A percentile compares a stretch with the other conserved stretches of the same genome.
phyloP scores from a whole-genome alignment of 2,329 filamentous ascomycete genomes.

The Delphinella strobiligena region DNA sequence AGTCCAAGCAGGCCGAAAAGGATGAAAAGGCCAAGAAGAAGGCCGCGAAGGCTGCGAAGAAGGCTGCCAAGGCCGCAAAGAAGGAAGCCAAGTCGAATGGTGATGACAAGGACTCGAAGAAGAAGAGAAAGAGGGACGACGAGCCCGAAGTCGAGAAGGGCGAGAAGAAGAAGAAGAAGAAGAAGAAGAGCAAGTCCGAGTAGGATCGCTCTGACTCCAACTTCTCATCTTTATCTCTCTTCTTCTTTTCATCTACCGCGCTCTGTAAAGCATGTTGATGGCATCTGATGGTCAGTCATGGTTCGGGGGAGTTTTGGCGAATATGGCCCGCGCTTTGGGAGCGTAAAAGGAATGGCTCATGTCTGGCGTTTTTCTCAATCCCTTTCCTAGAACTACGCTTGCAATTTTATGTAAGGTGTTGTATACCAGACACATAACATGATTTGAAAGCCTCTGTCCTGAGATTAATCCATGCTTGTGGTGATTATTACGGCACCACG shows the following conservation, averaged over 20 bases:
- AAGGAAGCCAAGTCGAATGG: constrained; percentile 3
- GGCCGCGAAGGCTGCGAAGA: constrained; percentile 8
- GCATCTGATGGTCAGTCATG: background rate
- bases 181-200: constrained; percentile 13
- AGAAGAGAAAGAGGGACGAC: constrained; percentile 7
- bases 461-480: background rate
- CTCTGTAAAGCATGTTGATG: background rate
- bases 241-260: constrained; percentile 1
- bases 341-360: too few relatives aligned
- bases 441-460: background rate
- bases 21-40: constrained; percentile 13
- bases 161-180: constrained; percentile 13
- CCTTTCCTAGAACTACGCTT: background rate
- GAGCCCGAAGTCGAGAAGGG: constrained; percentile 7
- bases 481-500: too few relatives aligned
- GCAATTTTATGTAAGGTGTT: background rate
- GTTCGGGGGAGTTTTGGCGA: background rate
- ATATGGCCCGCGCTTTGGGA: background rate
- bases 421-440: background rate
- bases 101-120: constrained; percentile 8
- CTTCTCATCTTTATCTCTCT: constrained; percentile 1
- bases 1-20: constrained; percentile 11
- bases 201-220: background rate
- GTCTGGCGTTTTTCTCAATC: too few relatives aligned
- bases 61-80: constrained; percentile 7